phyloP scores from a whole-genome alignment of 768 basidiomycete genomes.

The Mycena epipterygia region DNA sequence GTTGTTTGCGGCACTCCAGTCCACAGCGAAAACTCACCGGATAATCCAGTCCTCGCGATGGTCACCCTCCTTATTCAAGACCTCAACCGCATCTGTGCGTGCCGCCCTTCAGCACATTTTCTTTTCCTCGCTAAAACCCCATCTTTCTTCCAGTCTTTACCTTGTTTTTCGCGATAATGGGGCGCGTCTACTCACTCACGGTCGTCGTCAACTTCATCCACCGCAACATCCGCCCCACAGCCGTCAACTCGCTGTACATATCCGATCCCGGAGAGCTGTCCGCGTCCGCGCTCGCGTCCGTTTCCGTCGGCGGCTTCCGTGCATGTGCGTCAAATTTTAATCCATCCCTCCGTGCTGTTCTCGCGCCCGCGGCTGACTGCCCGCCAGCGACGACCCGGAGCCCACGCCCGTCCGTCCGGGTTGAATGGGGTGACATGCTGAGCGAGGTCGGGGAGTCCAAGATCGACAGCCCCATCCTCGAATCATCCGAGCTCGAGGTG shows the following conservation, averaged over 20 bases:
- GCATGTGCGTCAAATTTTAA: no score
- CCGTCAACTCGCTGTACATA: background rate
- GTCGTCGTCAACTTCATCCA: background rate
- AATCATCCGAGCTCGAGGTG: no score
- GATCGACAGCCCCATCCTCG: background rate
- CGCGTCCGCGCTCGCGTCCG: background rate
- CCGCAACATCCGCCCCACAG: background rate
- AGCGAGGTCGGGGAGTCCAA: no score
- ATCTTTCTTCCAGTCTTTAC: constrained; percentile 3
- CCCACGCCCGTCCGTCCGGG: no score
- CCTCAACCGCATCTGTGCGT: constrained; percentile 6
- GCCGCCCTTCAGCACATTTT: background rate
- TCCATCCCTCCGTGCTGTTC: background rate
- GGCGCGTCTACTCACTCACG: constrained; percentile 27
- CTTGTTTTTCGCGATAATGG: constrained; percentile 28
- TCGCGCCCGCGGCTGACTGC: background rate
- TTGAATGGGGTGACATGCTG: no score
- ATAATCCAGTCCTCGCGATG: constrained; percentile 22
- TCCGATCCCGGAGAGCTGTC: background rate
- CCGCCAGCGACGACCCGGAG: no score
- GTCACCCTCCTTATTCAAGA: background rate
- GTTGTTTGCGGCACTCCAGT: no score
- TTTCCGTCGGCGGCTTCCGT: background rate
- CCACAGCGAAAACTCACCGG: no score
- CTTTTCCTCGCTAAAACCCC: background rate